Evolutionary conservation across 352 stramenopile genomes (phyloP), one percentile per base, ranked within the genome.

Genomic region (Phytophthora hibernalis): DNA sequence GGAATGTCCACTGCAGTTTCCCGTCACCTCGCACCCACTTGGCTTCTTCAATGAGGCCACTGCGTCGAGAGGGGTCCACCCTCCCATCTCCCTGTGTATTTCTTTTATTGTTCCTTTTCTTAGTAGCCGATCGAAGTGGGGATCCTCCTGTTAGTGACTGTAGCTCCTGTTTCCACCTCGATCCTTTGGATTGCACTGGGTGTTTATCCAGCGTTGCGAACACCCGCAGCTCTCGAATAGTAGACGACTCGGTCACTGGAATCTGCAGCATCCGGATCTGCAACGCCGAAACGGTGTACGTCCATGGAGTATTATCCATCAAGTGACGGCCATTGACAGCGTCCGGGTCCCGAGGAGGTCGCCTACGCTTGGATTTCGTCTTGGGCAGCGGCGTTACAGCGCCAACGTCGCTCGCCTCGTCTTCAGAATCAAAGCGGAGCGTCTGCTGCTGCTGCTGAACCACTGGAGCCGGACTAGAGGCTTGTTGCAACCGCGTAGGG

Each of bases 121-220:
- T 30, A 20, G 21, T 51, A 18, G 12, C 52, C 7, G 45, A 64
- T 3, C 26, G 56, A 33, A 65, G 28, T 2, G 56, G 26, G 1
- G 55, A 64, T 1, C 33, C 40, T 28, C 38, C 54, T 40, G 11
- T 33, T 16, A 35, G 13, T 20, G 65, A 26, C 11, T 62, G 63
- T 1, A 59, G n/a, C 33, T 90, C 79, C 21, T 82, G 70, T 50
- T 82, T 87, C 83, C 83, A 90, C 3, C 51, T 64, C 0, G 83
- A 88, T 0, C 79, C 79, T 18, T 62, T 74, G 2, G 81, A 84
- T 54, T 91, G 83, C 37, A 66, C 65, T 20, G 77, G 58, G 52
- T 84, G 79, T 50, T 82, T 86, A 64, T 87, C 79, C 4, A 91
- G 43, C 21, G 62, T 68, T 0, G 75, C 77, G 61, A 90, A 91